phyloP scores from a whole-genome alignment of 768 basidiomycete genomes.

The Naganishia friedmannii region DNA sequence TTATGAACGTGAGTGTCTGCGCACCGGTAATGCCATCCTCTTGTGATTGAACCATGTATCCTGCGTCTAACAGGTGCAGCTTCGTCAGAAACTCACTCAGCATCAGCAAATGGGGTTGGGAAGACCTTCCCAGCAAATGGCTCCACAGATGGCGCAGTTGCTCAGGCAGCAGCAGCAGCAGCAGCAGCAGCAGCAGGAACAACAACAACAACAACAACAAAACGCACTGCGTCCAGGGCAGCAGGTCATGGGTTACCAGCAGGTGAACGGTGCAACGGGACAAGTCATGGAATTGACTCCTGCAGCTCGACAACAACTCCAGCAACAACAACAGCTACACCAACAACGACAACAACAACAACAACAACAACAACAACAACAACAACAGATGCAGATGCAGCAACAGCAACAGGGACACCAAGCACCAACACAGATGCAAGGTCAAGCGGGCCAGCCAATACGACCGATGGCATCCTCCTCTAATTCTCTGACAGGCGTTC shows the following conservation, averaged over 20 bases:
- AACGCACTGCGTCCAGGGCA: conserved; percentile 2
- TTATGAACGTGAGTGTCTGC: conserved; percentile 42
- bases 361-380: neutral
- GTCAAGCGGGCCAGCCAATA: neutral
- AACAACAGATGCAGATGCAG: conserved; percentile 8
- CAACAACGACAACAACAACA: conserved; percentile 27
- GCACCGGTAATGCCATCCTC: neutral
- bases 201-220: conserved; percentile 23
- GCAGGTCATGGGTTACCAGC: conserved; percentile 12
- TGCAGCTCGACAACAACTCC: conserved; percentile 25
- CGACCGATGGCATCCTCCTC: neutral
- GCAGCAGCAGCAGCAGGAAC: no score
- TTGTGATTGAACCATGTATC: neutral
- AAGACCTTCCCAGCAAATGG: conserved; percentile 25
- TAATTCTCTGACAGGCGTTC: neutral
- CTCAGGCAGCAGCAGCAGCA: conserved; percentile 20
- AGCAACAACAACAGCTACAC: conserved; percentile 35
- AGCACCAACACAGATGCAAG: neutral
- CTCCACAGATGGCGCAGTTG: conserved; percentile 29
- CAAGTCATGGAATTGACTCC: conserved; percentile 21
- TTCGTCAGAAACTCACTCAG: conserved; percentile 34
- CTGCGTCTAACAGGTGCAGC: conserved; percentile 38
- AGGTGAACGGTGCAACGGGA: conserved; percentile 10
- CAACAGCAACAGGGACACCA: conserved; percentile 8
- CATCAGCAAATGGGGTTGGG: conserved; percentile 31